A percentile compares a stretch with the other conserved stretches of the same genome.
Conservation (phyloP, 2,329 filamentous ascomycete species). For the Fusarium sp. region DNA sequence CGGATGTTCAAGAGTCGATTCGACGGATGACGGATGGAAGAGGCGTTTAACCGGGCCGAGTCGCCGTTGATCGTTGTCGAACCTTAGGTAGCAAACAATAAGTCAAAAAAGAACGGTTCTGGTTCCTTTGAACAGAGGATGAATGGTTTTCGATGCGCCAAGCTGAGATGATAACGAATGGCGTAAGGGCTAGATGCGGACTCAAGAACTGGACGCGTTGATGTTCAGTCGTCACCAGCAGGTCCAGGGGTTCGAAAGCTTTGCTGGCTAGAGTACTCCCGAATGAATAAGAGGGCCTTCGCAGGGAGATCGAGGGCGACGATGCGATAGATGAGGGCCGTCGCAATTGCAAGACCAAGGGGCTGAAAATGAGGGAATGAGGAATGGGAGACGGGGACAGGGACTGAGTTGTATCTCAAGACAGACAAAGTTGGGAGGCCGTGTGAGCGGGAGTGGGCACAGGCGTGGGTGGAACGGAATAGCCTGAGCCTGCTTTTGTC, state of each 20-base stretch:
- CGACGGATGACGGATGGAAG: constrained; percentile 13
- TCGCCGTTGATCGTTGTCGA: constrained; percentile 13
- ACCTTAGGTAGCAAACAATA: neutral
- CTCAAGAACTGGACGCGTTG: constrained; percentile 19
- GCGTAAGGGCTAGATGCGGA: constrained; percentile 11
- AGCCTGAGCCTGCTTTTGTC: constrained; percentile 33
- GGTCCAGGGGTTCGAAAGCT: constrained; percentile 12
- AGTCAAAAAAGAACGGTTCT: neutral
- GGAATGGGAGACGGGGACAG: constrained; percentile 39
- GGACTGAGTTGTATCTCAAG: constrained; percentile 43
- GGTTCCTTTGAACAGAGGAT: neutral
- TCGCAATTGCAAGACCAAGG: constrained; percentile 42
- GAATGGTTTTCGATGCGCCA: constrained; percentile 13
- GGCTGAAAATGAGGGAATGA: constrained; percentile 32
- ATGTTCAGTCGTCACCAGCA: constrained; percentile 12
- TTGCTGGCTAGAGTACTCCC: constrained; percentile 4
- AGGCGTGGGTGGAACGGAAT: constrained; percentile 38
- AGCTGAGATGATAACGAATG: constrained; percentile 5
- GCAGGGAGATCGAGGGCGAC: constrained; percentile 18
- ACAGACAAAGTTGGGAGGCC: constrained; percentile 40
- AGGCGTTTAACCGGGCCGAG: constrained; percentile 31
- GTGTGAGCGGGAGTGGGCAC: constrained; percentile 33
- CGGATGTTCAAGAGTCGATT: constrained; percentile 17
- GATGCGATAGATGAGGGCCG: constrained; percentile 34
- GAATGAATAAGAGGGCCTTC: constrained; percentile 16